Percentiles rank a stretch among this genome's conserved stretches.
phyloP scores from a whole-genome alignment of 345 rosid genomes.

The Hypericum perforatum region DNA sequence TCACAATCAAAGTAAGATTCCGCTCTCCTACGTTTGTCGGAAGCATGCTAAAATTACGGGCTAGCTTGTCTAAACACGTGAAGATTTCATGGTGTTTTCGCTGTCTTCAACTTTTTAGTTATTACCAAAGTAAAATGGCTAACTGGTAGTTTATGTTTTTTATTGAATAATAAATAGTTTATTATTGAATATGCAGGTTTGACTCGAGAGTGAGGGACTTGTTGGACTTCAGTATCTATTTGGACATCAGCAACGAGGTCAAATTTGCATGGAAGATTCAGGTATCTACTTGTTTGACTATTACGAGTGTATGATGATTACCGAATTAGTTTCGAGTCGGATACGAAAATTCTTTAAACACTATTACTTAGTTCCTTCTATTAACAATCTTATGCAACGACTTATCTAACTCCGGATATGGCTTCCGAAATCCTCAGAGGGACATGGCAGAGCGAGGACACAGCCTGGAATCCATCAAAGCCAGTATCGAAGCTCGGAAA shows the following conservation, averaged over 20 bases:
- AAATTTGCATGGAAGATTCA: constrained; percentile 89
- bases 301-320: no score
- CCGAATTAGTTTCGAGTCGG: no score
- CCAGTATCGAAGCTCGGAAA: constrained; percentile 91
- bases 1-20: no score
- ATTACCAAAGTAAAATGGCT: background rate
- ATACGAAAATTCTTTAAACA: no score
- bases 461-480: constrained; percentile 95
- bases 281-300: background rate
- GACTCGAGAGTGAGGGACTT: constrained; percentile 81
- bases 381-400: no score
- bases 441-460: constrained; percentile 99
- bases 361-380: no score
- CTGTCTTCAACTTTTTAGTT: background rate
- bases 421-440: constrained; percentile 41
- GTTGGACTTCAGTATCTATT: constrained; percentile 87
- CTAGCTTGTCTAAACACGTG: no score
- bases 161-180: background rate
- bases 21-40: no score
- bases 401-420: no score
- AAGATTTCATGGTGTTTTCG: background rate
- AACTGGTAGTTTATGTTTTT: background rate
- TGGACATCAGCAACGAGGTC: constrained; percentile 95
- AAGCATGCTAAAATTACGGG: no score
- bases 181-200: constrained; percentile 38